Conservation (phyloP, 2,329 filamentous ascomycete genomes). For the Dothideomycetes sp. region DNA sequence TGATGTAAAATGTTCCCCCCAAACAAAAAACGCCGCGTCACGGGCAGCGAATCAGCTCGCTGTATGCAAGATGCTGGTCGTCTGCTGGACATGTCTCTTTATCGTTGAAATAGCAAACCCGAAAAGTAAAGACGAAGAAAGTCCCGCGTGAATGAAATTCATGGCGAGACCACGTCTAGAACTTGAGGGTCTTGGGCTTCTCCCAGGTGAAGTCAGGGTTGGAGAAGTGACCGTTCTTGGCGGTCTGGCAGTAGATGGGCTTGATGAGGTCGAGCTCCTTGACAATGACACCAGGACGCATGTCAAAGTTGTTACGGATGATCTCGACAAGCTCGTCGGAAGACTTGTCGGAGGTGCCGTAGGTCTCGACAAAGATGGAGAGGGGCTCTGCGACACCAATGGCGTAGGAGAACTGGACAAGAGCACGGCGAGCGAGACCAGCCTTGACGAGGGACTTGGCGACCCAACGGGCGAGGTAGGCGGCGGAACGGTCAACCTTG, state of each 20-base stretch:
- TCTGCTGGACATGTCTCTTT: too few species aligned
- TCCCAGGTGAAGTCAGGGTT: conserved; percentile 98
- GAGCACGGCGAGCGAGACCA: conserved; percentile 77
- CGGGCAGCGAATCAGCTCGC: too few species aligned
- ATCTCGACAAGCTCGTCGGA: conserved; percentile 93
- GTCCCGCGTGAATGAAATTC: conserved; percentile 3
- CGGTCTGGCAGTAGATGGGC: conserved; percentile 96
- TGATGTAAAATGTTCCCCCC: conserved; percentile 3
- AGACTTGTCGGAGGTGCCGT: conserved; percentile 82
- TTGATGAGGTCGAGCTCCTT: conserved; percentile 89
- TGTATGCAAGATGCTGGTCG: too few species aligned
- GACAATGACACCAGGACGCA: conserved; percentile 96
- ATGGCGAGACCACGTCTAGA: conserved; percentile 45
- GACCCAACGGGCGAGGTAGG: conserved; percentile 96
- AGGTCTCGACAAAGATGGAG: conserved; percentile 94
- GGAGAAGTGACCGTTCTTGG: conserved; percentile 99
- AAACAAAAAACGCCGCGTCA: too few species aligned
- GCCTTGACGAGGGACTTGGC: conserved; percentile 93
- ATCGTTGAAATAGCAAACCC: too few species aligned
- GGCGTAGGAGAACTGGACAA: conserved; percentile 98
- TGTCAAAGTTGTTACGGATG: conserved; percentile 92
- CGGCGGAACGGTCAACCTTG: conserved; percentile 98
- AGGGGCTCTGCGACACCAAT: conserved; percentile 98
- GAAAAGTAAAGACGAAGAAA: conserved; percentile 5
- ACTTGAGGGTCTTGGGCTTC: conserved; percentile 89